These are phyloP conservation scores for Phylloporus sp. DNA, from an alignment of 768 basidiomycete species.

Conservation along the genomic window DNA sequence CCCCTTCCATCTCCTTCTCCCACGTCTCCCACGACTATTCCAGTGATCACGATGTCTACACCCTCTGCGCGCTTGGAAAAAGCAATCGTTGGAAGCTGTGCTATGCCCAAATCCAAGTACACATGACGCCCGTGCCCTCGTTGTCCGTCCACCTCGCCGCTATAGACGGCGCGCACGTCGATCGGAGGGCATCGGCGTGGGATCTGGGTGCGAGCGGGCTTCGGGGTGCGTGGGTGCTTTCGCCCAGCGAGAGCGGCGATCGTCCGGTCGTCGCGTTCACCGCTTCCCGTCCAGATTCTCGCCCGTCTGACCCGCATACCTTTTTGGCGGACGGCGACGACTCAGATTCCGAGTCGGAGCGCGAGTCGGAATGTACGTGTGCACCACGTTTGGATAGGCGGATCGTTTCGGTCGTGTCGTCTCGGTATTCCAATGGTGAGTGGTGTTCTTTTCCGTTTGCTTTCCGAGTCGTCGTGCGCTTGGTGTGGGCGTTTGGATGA, in stretches of 20 bases:
- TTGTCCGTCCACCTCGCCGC: not conserved
- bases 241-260: not conserved
- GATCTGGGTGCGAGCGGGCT: not conserved
- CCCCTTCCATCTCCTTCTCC: conserved; percentile 32
- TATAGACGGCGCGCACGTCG: not conserved
- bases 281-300: not conserved
- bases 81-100: conserved; percentile 42
- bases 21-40: conserved; percentile 29
- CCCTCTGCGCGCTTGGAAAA: conserved; percentile 36
- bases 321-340: not conserved
- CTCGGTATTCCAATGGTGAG: not conserved
- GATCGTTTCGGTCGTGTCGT: not conserved
- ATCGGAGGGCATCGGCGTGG: not conserved
- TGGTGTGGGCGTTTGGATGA: too few species aligned
- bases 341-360: too few species aligned
- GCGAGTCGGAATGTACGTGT: not conserved
- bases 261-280: not conserved
- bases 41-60: conserved; percentile 33
- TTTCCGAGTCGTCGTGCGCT: not conserved
- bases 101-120: conserved; percentile 32
- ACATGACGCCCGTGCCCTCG: not conserved
- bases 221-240: not conserved
- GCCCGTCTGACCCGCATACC: too few species aligned
- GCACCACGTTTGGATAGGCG: not conserved
- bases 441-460: not conserved